phyloP scores from a whole-genome alignment of 2,329 filamentous ascomycete genomes.

The Neurospora sp. region DNA sequence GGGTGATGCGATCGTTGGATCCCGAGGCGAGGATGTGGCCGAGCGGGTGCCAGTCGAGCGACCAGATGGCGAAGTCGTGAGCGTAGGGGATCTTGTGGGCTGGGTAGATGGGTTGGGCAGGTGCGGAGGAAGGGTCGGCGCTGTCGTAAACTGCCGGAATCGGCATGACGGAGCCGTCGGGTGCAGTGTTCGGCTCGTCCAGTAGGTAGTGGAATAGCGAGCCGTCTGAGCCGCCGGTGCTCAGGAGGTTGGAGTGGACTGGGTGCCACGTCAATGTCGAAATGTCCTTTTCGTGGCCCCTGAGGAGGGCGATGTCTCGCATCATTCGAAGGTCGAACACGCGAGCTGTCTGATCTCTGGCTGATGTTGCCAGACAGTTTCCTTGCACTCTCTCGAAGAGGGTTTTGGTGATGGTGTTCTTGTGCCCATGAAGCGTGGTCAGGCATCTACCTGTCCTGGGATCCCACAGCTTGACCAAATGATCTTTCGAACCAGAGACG shows the following conservation, averaged over 20 bases:
- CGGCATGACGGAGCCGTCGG: constrained; percentile 22
- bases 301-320: constrained; percentile 88
- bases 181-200: constrained; percentile 84
- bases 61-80: constrained; percentile 95
- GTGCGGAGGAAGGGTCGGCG: constrained; percentile 66
- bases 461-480: constrained; percentile 96
- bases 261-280: constrained; percentile 91
- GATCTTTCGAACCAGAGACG: constrained; percentile 94
- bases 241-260: constrained; percentile 78
- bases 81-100: constrained; percentile 80
- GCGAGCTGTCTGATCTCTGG: constrained; percentile 83
- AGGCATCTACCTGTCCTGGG: constrained; percentile 83
- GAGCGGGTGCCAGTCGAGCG: constrained; percentile 92
- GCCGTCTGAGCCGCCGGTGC: constrained; percentile 83
- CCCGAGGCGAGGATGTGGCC: constrained; percentile 93
- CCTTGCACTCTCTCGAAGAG: constrained; percentile 81
- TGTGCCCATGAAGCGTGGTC: constrained; percentile 91
- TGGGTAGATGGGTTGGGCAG: constrained; percentile 84
- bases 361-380: constrained; percentile 80
- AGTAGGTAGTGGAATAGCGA: constrained; percentile 90
- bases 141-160: constrained; percentile 52
- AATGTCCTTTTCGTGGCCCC: constrained; percentile 94
- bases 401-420: constrained; percentile 92
- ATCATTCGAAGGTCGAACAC: constrained; percentile 97
- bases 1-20: constrained; percentile 91